phyloP scores from a whole-genome alignment of 2,329 filamentous ascomycete genomes.

The Cryphonectria carpinicola region DNA sequence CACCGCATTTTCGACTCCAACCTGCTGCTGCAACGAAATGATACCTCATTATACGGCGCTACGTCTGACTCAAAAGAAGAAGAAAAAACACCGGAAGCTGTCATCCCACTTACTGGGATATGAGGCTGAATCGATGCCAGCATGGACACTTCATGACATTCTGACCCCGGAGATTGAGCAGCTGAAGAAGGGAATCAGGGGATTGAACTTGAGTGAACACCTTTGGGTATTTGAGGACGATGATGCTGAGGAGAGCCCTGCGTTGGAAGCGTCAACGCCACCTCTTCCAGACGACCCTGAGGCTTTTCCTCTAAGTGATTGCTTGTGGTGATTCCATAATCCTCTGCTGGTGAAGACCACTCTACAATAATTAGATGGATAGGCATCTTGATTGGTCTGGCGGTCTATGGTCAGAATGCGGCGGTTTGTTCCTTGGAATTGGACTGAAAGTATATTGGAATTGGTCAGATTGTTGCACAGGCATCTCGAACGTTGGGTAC shows the following conservation, averaged over 20 bases:
- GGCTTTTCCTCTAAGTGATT: too few relatives aligned
- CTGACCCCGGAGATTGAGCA: background rate
- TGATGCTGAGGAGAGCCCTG: background rate
- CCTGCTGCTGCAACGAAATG: background rate
- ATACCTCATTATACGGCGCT: background rate
- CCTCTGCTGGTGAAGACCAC: too few relatives aligned
- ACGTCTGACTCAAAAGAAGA: background rate
- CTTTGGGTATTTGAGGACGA: background rate
- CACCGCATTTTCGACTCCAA: background rate
- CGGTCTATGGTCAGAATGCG: too few relatives aligned
- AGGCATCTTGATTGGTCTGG: too few relatives aligned
- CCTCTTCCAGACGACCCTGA: background rate
- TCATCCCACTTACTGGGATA: too few relatives aligned
- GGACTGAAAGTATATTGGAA: too few relatives aligned
- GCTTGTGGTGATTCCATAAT: too few relatives aligned
- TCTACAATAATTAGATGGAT: too few relatives aligned
- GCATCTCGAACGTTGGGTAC: too few relatives aligned
- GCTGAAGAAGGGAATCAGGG: background rate
- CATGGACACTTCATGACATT: background rate
- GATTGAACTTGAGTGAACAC: background rate
- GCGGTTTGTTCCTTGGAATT: too few relatives aligned
- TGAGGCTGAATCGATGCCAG: background rate
- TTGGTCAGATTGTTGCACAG: too few relatives aligned
- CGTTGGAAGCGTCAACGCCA: background rate
- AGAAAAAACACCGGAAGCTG: background rate